phyloP scores from a whole-genome alignment of 257 asterid genomes.

The Verbascum thapsus region DNA sequence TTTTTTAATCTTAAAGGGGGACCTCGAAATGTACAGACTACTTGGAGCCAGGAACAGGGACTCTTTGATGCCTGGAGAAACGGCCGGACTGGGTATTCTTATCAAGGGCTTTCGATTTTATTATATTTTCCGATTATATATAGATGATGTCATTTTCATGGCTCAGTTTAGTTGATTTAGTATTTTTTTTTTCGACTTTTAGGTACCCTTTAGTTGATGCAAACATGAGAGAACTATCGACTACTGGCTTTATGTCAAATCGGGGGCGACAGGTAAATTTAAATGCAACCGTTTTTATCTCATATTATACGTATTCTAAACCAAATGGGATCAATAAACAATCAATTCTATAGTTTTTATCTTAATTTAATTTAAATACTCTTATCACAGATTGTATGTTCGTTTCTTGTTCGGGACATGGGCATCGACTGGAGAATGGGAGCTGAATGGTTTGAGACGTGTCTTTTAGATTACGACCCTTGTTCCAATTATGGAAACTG shows the following conservation, averaged over 20 bases:
- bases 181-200: not conserved
- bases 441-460: slow-evolving; percentile 98
- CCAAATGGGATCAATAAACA: not conserved
- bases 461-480: slow-evolving; percentile 92
- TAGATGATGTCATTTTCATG: not conserved
- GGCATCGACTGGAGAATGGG: slow-evolving; percentile 99
- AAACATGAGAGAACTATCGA: slow-evolving; percentile 76
- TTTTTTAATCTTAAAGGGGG: slow-evolving; percentile 61
- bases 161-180: slow-evolving; percentile 18
- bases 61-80: slow-evolving; percentile 82
- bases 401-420: slow-evolving; percentile 98
- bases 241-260: slow-evolving; percentile 97
- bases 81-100: slow-evolving; percentile 81
- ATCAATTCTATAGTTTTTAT: not conserved
- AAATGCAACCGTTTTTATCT: not conserved
- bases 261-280: slow-evolving; percentile 87
- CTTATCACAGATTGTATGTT: slow-evolving; percentile 72
- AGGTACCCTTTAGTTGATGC: slow-evolving; percentile 97
- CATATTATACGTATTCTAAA: slow-evolving; percentile 1
- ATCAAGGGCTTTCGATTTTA: not conserved
- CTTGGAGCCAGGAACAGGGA: slow-evolving; percentile 74
- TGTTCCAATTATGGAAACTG: slow-evolving; percentile 96
- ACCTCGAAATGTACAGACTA: slow-evolving; percentile 56
- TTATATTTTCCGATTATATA: not conserved
- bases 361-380: not conserved